Evolutionary conservation across 78 protist genomes (phyloP).

Genomic region (Andalucia godoyi): DNA sequence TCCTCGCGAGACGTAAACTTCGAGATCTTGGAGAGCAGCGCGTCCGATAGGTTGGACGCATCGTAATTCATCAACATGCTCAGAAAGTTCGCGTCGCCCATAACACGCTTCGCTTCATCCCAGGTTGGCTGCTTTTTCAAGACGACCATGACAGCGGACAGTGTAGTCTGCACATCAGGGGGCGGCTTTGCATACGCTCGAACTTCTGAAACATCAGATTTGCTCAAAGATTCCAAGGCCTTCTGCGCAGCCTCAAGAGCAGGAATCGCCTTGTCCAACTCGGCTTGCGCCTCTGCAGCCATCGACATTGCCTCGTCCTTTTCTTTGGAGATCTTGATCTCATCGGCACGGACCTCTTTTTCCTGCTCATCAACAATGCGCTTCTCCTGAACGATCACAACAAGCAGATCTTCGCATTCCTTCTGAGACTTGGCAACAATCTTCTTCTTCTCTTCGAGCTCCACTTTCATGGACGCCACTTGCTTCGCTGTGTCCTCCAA

Average conservation of each 20-base stretch:
- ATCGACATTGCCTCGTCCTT: conserved; percentile 16
- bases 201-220: conserved; percentile 48
- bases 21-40: conserved; percentile 9
- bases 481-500: conserved; percentile 42
- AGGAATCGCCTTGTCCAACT: conserved; percentile 62
- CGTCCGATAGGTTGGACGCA: conserved; percentile 29
- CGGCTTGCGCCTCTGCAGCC: conserved; percentile 44
- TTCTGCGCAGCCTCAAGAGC: conserved; percentile 47
- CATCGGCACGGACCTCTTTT: conserved; percentile 19
- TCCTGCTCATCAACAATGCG: conserved; percentile 55
- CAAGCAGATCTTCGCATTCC: conserved; percentile 60
- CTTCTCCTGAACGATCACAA: conserved; percentile 31
- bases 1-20: conserved; percentile 8
- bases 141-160: conserved; percentile 66
- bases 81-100: conserved; percentile 46
- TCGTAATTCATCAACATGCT: conserved; percentile 28
- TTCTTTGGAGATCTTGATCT: conserved; percentile 34
- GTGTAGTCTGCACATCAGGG: conserved; percentile 29
- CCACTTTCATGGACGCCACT: conserved; percentile 42
- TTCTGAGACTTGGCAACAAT: background rate
- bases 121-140: conserved; percentile 28
- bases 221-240: conserved; percentile 40
- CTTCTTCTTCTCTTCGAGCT: conserved; percentile 31
- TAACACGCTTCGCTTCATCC: conserved; percentile 50
- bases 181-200: conserved; percentile 60